These are phyloP conservation scores for Porogramme epimiltina DNA, from an alignment of 1,284 basidiomycete species.

Conservation along the genomic window DNA sequence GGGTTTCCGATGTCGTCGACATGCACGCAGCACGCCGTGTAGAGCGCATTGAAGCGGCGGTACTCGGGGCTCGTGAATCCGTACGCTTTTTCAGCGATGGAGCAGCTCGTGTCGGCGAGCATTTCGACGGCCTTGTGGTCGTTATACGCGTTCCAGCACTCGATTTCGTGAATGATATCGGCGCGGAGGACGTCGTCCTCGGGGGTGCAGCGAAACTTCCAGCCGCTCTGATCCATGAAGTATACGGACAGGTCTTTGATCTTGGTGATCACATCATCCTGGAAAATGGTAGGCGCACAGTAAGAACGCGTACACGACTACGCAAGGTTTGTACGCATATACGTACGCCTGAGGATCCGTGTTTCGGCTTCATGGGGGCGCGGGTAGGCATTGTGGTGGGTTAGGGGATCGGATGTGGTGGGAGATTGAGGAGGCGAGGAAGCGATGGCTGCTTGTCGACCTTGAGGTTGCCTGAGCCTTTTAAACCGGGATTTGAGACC, in stretches of 20 bases:
- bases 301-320: too few relatives aligned
- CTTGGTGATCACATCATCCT: not conserved
- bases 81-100: conserved; percentile 8
- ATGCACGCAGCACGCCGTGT: conserved; percentile 9
- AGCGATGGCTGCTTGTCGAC: too few relatives aligned
- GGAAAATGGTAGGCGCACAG: too few relatives aligned
- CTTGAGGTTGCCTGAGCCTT: too few relatives aligned
- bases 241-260: not conserved
- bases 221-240: not conserved
- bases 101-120: conserved; percentile 3
- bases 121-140: not conserved
- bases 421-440: too few relatives aligned
- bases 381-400: too few relatives aligned
- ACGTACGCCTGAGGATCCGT: too few relatives aligned
- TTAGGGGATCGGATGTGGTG: too few relatives aligned
- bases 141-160: not conserved
- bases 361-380: too few relatives aligned
- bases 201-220: too few relatives aligned
- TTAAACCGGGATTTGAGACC: too few relatives aligned
- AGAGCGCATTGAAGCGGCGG: conserved; percentile 7
- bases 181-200: not conserved
- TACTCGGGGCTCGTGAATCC: conserved; percentile 3
- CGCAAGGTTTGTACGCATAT: not conserved
- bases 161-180: not conserved
- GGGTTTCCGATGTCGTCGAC: conserved; percentile 4